Evolutionary conservation across 1,284 basidiomycete species (phyloP).

Genomic region (Boletus mariae): DNA sequence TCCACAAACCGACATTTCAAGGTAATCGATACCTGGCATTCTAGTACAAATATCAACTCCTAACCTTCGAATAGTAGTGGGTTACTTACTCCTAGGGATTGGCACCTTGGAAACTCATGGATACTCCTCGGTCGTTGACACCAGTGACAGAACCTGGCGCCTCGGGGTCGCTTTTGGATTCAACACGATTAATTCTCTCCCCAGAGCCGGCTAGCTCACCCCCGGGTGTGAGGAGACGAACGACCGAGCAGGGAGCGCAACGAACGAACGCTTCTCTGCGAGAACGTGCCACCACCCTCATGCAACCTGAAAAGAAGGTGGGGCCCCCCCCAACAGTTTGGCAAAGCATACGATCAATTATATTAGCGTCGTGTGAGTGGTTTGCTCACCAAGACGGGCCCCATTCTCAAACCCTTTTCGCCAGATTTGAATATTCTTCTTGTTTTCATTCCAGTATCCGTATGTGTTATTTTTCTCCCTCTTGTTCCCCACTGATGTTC

Average conservation of each 20-base stretch:
- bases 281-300: conserved; percentile 18
- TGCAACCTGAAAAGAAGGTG: conserved; percentile 37
- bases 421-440: conserved; percentile 65
- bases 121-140: conserved; percentile 6
- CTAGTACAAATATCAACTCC: background rate
- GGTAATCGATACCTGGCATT: conserved; percentile 1
- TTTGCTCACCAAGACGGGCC: too few species aligned
- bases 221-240: conserved; percentile 11
- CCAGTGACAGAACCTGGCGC: conserved; percentile 16
- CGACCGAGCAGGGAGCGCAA: background rate
- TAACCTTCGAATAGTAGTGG: conserved; percentile 2
- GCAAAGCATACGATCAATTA: conserved; percentile 46
- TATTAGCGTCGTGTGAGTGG: conserved; percentile 48
- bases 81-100: conserved; percentile 3
- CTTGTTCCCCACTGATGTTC: conserved; percentile 2
- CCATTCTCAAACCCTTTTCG: conserved; percentile 1
- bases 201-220: conserved; percentile 8
- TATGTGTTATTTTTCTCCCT: conserved; percentile 34
- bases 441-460: conserved; percentile 66
- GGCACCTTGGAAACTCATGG: conserved; percentile 14
- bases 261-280: conserved; percentile 14
- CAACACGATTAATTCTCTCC: conserved; percentile 7
- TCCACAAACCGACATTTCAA: conserved; percentile 1
- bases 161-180: conserved; percentile 6
- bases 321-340: conserved; percentile 41